Evolutionary conservation across 2,329 filamentous ascomycete species (phyloP).

Genomic region (Massarina eburnea): DNA sequence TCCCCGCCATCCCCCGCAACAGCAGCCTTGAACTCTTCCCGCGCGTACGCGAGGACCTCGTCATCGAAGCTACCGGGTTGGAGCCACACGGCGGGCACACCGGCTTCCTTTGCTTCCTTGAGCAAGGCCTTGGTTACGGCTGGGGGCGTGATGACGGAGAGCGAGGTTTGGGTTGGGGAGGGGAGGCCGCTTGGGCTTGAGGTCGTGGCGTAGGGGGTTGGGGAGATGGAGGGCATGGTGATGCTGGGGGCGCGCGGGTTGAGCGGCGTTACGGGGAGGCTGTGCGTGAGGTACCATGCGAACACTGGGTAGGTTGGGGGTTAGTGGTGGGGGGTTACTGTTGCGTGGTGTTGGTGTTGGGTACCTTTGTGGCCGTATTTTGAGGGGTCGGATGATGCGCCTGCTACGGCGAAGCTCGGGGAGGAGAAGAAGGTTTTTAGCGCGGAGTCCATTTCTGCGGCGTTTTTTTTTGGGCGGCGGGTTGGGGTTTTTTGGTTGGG

Average conservation of each 20-base stretch:
- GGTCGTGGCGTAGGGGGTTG: conserved; percentile 63
- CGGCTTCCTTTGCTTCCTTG: conserved; percentile 73
- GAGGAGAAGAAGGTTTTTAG: conserved; percentile 79
- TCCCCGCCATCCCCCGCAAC: conserved; percentile 55
- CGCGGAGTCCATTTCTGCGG: conserved; percentile 62
- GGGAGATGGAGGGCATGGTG: conserved; percentile 57
- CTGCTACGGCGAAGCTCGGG: conserved; percentile 81
- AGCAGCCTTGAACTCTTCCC: conserved; percentile 67
- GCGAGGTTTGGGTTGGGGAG: conserved; percentile 62
- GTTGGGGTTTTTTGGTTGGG: conserved; percentile 11
- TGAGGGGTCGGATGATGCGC: conserved; percentile 78
- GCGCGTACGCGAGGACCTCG: conserved; percentile 70
- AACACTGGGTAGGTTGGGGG: conserved; percentile 64
- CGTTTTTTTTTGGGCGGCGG: conserved; percentile 21
- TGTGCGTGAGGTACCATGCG: conserved; percentile 80
- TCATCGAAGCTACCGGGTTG: conserved; percentile 89
- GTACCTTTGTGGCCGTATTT: conserved; percentile 90
- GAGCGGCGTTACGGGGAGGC: conserved; percentile 76
- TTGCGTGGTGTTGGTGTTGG: conserved; percentile 15
- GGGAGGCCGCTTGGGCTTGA: conserved; percentile 66
- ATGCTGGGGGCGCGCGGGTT: conserved; percentile 73
- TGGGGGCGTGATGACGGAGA: conserved; percentile 88
- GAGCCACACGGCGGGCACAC: conserved; percentile 62
- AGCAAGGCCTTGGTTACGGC: conserved; percentile 72
- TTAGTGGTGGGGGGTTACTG: background rate